Conservation (phyloP, 352 stramenopile species). For the Thraustotheca clavata region DNA sequence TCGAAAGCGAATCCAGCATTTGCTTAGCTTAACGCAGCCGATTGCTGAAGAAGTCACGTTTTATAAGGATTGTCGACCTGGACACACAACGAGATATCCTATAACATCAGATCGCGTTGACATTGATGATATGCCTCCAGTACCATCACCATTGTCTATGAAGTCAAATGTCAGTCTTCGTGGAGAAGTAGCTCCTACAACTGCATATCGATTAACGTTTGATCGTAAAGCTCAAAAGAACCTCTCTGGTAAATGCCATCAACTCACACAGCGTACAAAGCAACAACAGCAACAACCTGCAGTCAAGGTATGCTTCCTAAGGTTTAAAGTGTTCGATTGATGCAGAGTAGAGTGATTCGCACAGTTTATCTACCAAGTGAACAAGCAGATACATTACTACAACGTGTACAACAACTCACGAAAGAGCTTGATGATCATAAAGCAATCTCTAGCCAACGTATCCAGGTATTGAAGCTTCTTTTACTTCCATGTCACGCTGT, state of each 20-base stretch:
- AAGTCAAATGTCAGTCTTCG: background rate
- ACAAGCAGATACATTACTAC: constrained; percentile 38
- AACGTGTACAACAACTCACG: constrained; percentile 47
- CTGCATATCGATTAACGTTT: too few relatives aligned
- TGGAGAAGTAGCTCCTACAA: background rate
- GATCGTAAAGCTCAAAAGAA: constrained; percentile 13
- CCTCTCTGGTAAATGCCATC: background rate
- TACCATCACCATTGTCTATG: background rate
- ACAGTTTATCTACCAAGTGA: constrained; percentile 77
- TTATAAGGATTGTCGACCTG: constrained; percentile 47
- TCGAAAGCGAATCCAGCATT: constrained; percentile 67
- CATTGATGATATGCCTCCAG: constrained; percentile 11
- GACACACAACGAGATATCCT: constrained; percentile 41
- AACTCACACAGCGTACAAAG: background rate
- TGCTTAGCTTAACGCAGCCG: constrained; percentile 73
- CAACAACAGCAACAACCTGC: too few relatives aligned
- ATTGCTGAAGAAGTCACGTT: constrained; percentile 54
- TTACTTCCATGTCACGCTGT: background rate
- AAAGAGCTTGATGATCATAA: constrained; percentile 50
- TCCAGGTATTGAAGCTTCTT: constrained; percentile 39
- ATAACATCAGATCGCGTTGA: constrained; percentile 18
- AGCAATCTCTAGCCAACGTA: constrained; percentile 41
- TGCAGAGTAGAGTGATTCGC: constrained; percentile 34
- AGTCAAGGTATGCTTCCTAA: too few relatives aligned
- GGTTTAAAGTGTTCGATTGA: background rate